Conservation (phyloP, 192 early-diverging fungal species). For the Coemansia sp. region DNA sequence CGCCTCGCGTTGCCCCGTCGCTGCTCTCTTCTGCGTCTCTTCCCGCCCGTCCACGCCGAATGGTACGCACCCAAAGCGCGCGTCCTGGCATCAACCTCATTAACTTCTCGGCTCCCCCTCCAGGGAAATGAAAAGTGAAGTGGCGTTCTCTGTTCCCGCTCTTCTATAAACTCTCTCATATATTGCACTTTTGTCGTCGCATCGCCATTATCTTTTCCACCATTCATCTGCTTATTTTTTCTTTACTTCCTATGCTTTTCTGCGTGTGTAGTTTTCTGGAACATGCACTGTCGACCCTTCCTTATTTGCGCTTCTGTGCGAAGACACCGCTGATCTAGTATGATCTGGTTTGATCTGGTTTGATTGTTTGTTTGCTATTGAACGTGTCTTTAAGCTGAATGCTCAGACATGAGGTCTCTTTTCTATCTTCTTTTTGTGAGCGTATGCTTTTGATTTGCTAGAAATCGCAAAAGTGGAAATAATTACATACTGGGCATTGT, state of each 20-base stretch:
- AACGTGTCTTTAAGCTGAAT: too few species aligned
- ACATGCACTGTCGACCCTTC: too few species aligned
- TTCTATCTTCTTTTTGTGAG: too few species aligned
- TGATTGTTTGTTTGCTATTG: constrained; percentile 2
- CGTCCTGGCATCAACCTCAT: constrained; percentile 43
- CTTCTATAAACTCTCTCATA: not conserved
- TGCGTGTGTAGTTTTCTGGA: too few species aligned
- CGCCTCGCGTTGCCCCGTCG: not conserved
- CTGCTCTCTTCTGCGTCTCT: constrained; percentile 31
- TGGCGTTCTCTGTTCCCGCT: not conserved
- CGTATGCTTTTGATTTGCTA: too few species aligned
- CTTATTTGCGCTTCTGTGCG: too few species aligned
- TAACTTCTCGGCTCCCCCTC: constrained; percentile 22
- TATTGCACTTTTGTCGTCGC: not conserved
- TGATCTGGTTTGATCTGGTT: not conserved
- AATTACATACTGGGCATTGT: not conserved
- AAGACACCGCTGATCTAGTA: too few species aligned
- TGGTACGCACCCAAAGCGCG: constrained; percentile 49
- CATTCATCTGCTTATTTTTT: constrained; percentile 8
- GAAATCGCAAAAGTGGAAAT: too few species aligned
- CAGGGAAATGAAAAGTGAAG: not conserved
- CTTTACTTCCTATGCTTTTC: not conserved
- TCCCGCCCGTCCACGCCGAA: constrained; percentile 18
- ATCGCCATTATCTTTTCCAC: not conserved
- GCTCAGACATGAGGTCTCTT: too few species aligned